Evolutionary conservation across 192 early-diverging fungal genomes (phyloP), one percentile per base, ranked within the genome.

Genomic region (Oehlia diaphana): DNA sequence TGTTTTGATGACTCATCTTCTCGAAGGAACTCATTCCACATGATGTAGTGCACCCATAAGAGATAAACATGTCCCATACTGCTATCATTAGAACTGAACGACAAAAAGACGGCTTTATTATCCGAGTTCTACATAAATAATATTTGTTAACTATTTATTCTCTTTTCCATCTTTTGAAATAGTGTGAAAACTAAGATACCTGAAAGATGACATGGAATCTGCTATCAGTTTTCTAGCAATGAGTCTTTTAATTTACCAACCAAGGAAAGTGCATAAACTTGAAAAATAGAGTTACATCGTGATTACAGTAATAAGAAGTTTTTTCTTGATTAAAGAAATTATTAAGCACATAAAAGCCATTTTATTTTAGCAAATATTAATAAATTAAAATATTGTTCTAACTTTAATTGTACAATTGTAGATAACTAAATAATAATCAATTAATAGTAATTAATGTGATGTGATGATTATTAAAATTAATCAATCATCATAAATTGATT

Each of bases 141-240:
- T 31, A 74, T 5, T 23, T 74, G 31, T 31, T 31, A 31, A 61
- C 9, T 44, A 74, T 62, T 61, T 61, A 75, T 75, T 26, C 14
- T 10, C 7, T 37, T 63, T 75, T 75, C 53, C 35, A 50, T n/a
- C 50, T 62, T 74, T 58, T 21, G 61, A 33, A 16, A 50, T 61
- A 39, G 26, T 61, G 49, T 26, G 63, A 61, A 73, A 33, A 47
- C 44, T 47, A 12, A 12, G 16, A 62, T 74, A 74, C 73, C 58
- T 74, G 73, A 62, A 74, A 58, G 73, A 26, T 4, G 9, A 26
- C 58, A 61, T 62, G 49, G 63, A 62, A 26, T 63, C 28, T n/a
- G 73, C 58, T 74, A 74, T 74, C 9, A 74, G 50, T 12, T 74
- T 74, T 74, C 50, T 74, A 53, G 58, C n/a, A 58, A 74, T 74